phyloP scores from a whole-genome alignment of 2,329 filamentous ascomycete species.

The Pyrenophora teres region DNA sequence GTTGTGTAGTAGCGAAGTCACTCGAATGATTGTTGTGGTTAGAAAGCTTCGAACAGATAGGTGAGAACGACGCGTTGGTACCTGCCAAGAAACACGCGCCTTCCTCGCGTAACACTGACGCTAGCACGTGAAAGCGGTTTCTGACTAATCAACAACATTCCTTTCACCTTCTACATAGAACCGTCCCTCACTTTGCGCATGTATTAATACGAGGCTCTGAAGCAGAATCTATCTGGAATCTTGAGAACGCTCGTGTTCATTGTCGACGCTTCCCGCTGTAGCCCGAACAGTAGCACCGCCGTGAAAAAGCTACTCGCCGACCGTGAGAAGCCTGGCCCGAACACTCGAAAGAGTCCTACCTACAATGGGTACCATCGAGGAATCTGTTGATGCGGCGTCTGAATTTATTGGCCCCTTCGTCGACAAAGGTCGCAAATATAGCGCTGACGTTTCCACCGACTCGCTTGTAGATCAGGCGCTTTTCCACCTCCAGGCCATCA shows the following conservation, averaged over 20 bases:
- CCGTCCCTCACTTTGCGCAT: neutral
- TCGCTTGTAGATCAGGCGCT: conserved; percentile 37
- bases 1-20: conserved; percentile 19
- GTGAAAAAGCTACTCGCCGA: neutral
- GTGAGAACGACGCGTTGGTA: conserved; percentile 18
- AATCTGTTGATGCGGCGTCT: conserved; percentile 41
- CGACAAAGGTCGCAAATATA: conserved; percentile 20
- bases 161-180: neutral
- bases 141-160: conserved; percentile 14
- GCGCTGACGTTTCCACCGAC: conserved; percentile 9
- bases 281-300: neutral
- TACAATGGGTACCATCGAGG: conserved; percentile 38
- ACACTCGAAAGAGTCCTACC: neutral
- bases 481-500: conserved; percentile 40
- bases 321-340: neutral
- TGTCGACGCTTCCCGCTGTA: neutral
- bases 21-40: conserved; percentile 21
- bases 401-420: conserved; percentile 41
- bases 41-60: neutral
- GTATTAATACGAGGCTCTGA: neutral
- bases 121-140: conserved; percentile 5
- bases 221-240: no score
- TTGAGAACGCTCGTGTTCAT: neutral
- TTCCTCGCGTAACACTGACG: conserved; percentile 1
- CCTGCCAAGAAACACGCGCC: conserved; percentile 3